phyloP scores from a whole-genome alignment of 495 filamentous ascomycete species.

The Aspergillus carlsbadensis region DNA sequence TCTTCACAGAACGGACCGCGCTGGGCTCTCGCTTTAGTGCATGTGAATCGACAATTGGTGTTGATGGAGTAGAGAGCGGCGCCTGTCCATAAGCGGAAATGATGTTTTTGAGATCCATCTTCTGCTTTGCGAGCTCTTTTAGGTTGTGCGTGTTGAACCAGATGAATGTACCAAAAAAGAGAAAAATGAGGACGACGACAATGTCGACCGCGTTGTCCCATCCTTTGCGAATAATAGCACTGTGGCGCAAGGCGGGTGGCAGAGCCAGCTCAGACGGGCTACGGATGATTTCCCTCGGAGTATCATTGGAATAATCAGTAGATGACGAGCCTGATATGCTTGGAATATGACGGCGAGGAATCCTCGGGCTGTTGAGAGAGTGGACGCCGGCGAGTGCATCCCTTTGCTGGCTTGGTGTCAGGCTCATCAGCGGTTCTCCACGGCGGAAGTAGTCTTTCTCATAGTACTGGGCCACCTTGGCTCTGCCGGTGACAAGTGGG shows the following conservation, averaged over 20 bases:
- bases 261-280: conserved; percentile 44
- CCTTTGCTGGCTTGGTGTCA: conserved; percentile 43
- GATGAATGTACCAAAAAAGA: conserved; percentile 47
- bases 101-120: conserved; percentile 53
- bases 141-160: conserved; percentile 52
- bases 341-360: conserved; percentile 34
- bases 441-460: conserved; percentile 54
- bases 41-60: conserved; percentile 34
- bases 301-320: conserved; percentile 37
- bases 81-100: conserved; percentile 46
- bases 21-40: conserved; percentile 29
- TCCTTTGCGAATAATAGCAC: conserved; percentile 54
- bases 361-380: conserved; percentile 40
- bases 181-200: conserved; percentile 43
- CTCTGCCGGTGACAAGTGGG: conserved; percentile 73
- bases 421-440: conserved; percentile 41
- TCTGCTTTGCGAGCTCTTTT: conserved; percentile 48
- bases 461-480: conserved; percentile 63
- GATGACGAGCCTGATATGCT: conserved; percentile 35
- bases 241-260: conserved; percentile 45
- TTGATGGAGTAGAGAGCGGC: conserved; percentile 43
- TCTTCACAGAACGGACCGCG: conserved; percentile 24
- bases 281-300: conserved; percentile 38
- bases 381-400: conserved; percentile 56
- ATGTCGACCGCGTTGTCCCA: conserved; percentile 54